phyloP scores from a whole-genome alignment of 2,329 filamentous ascomycete genomes.

The Xylariaceae sp. region DNA sequence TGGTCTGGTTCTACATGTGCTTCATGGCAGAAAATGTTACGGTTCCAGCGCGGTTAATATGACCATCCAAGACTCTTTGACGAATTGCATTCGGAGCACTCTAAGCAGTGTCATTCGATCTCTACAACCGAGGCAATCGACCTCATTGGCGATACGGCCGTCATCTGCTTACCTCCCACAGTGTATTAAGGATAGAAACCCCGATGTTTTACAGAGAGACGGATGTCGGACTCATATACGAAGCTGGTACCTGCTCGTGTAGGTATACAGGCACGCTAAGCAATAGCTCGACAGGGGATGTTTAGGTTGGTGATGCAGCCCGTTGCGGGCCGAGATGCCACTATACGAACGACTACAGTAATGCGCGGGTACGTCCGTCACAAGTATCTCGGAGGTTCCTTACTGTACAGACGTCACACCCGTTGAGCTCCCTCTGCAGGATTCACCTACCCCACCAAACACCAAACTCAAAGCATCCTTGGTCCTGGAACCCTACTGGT shows the following conservation, averaged over 20 bases:
- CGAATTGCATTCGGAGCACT: neutral
- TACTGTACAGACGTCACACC: neutral
- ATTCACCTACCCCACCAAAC: slow-evolving; percentile 21
- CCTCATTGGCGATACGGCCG: neutral
- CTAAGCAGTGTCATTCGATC: neutral
- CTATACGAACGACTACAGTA: too few species aligned
- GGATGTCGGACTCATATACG: neutral
- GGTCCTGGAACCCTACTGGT: neutral
- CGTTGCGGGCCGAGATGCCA: neutral
- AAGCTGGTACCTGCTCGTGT: neutral
- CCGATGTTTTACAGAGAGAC: neutral
- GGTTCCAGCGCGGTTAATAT: neutral
- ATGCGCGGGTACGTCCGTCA: too few species aligned
- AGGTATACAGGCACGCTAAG: neutral
- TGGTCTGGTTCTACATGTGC: neutral
- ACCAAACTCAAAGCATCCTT: neutral
- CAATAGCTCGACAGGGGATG: neutral
- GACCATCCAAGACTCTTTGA: neutral
- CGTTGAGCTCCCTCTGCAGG: neutral
- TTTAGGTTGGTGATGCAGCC: neutral
- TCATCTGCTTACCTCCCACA: neutral
- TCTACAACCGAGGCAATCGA: neutral
- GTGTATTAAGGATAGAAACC: neutral
- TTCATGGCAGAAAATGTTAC: neutral
- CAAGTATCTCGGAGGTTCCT: neutral